These are phyloP conservation scores for Beta lomatogona DNA, from an alignment of 179 eudicot species.

Conservation along the genomic window DNA sequence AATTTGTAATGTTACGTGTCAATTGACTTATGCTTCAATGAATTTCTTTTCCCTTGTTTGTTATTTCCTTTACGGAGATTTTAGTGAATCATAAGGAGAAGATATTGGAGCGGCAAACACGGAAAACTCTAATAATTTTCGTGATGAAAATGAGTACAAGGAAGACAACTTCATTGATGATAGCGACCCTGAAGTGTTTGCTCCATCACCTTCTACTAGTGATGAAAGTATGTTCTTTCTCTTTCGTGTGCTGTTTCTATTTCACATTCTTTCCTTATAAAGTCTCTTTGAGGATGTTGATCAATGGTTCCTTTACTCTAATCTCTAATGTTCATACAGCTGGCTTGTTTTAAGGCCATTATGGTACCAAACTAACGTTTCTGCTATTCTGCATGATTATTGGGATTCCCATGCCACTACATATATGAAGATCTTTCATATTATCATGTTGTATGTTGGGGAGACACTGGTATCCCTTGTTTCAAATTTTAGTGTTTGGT, in stretches of 20 bases:
- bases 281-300: neutral
- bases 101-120: constrained; percentile 64
- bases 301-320: neutral
- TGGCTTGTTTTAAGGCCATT: too few relatives aligned
- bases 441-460: too few relatives aligned
- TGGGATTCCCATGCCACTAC: too few relatives aligned
- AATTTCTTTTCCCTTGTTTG: neutral
- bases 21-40: neutral
- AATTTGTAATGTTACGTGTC: neutral
- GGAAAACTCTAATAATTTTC: constrained; percentile 3
- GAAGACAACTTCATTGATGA: constrained; percentile 87
- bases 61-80: constrained; percentile 42
- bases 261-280: neutral
- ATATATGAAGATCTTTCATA: too few relatives aligned
- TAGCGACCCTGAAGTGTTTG: constrained; percentile 37
- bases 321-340: neutral
- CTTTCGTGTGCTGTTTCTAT: neutral
- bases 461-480: too few relatives aligned
- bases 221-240: constrained; percentile 42
- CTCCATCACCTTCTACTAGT: constrained; percentile 49
- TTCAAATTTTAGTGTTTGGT: too few relatives aligned
- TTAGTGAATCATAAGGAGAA: constrained; percentile 82
- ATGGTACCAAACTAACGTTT: too few relatives aligned
- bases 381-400: too few relatives aligned
- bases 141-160: constrained; percentile 70